Evolutionary conservation across 2,329 filamentous ascomycete species (phyloP).

Genomic region (Balansia obtecta): DNA sequence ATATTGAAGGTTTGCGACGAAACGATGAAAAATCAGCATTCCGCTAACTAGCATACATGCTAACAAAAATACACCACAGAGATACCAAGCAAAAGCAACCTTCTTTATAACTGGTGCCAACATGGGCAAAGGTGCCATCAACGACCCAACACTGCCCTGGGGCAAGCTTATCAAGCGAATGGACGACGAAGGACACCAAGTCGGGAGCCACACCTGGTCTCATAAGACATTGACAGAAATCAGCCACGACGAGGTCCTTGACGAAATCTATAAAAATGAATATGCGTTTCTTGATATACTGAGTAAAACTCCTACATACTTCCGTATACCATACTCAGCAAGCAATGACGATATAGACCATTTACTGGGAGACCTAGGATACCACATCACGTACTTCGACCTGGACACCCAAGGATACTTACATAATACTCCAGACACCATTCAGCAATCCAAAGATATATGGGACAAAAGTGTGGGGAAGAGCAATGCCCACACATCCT

Average conservation of each 20-base stretch:
- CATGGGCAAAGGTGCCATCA: constrained; percentile 29
- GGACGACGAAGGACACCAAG: constrained; percentile 42
- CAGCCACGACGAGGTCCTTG: constrained; percentile 18
- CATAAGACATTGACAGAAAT: constrained; percentile 30
- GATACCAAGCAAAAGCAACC: constrained; percentile 25
- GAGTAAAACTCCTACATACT: constrained; percentile 29
- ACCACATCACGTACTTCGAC: constrained; percentile 47
- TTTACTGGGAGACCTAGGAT: constrained; percentile 33
- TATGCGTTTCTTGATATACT: constrained; percentile 28
- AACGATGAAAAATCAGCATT: neutral
- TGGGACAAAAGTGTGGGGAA: constrained; percentile 26
- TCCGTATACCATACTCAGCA: constrained; percentile 35
- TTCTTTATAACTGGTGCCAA: constrained; percentile 25
- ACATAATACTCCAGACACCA: constrained; percentile 34
- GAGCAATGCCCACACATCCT: constrained; percentile 11
- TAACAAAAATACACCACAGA: constrained; percentile 13
- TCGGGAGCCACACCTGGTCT: constrained; percentile 41
- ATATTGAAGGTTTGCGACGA: constrained; percentile 13
- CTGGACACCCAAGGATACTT: constrained; percentile 50
- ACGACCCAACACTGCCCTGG: constrained; percentile 24
- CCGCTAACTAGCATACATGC: neutral
- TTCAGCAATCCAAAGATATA: constrained; percentile 30
- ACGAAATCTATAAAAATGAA: constrained; percentile 31
- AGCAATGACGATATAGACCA: constrained; percentile 26
- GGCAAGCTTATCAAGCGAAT: constrained; percentile 29